Percentiles rank a stretch among this genome's conserved stretches.
Evolutionary conservation across 257 asterid genomes (phyloP).

Genomic region (Anisodus acutangulus): DNA sequence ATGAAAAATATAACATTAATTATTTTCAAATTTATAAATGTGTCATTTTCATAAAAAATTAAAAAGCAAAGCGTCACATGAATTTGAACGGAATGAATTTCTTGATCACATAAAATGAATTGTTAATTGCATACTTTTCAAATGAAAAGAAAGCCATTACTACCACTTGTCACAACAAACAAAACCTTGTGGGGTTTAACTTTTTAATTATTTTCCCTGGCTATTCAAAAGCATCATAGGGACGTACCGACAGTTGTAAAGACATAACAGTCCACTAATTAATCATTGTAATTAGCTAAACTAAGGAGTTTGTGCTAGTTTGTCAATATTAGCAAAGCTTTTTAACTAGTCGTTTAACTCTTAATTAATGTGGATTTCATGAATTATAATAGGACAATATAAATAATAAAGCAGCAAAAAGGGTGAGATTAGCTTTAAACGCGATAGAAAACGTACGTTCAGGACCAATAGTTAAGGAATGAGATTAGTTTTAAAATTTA

Average conservation of each 20-base stretch:
- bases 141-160: neutral
- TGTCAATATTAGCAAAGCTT: neutral
- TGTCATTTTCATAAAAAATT: no score
- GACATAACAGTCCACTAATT: neutral
- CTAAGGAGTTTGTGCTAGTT: neutral
- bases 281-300: slow-evolving; percentile 10
- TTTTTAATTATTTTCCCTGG: neutral
- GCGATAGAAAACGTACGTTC: no score
- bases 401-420: no score
- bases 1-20: neutral
- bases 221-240: neutral
- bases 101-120: neutral
- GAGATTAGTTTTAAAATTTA: no score
- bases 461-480: no score
- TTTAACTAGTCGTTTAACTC: neutral
- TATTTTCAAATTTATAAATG: no score
- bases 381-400: neutral
- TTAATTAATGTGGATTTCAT: neutral
- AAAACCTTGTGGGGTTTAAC: neutral
- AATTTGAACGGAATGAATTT: neutral
- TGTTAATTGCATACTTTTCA: neutral
- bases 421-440: no score
- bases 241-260: neutral
- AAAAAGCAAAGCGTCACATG: no score
- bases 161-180: neutral